Base-by-base conservation (phyloP, 2,329 filamentous ascomycete species). In the Monosporascus cannonballus region DNA sequence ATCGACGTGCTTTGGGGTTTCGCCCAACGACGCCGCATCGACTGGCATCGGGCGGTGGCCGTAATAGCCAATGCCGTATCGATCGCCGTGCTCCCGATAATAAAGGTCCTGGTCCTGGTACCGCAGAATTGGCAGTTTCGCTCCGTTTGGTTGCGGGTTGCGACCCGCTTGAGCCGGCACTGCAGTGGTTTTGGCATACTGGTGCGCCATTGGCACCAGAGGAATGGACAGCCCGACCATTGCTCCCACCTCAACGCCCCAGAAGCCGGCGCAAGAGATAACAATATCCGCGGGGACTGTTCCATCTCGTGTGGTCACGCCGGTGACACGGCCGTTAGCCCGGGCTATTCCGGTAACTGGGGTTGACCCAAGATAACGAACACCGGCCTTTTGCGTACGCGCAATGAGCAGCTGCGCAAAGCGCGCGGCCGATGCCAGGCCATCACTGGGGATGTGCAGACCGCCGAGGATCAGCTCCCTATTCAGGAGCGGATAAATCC, bases 21-120 rank as follows among this genome's bases (percentile, higher is more conserved):
- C 58, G 1, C 80, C 80, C 5, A 86, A 62, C 0, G 75, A 73
- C 0, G 76, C 74, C 0, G 83, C 82, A 2, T 74, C 73, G 11
- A 85, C 71, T 0, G 83, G 82, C 73, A 85, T 81, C 0, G 83
- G 81, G 1, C 74, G 73, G 64, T 86, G 83, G 9, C 81, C 81
- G 59, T 86, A 86, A 61, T 78, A 86, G 7, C 83, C 83, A 55
- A 86, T 85, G 8, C 83, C 83, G 53, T 76, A 78, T 48, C 78
- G 76, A 22, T 84, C 80, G 4, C 83, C 83, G 56, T 85, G 83
- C 61, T 85, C 81, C 8, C 83, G 78, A 59, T 83, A 86, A 66
- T 86, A 86, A 1, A 86, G 72, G 54, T 85, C 81, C 51, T 80
- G 75, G 55, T 86, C 83, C 58, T 86, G 83, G 57, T 85, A 75